Evolutionary conservation across 371 early-diverging fungal species (phyloP), one percentile per base, ranked within the genome.

Genomic region (Basidiobolus heterosporus): DNA sequence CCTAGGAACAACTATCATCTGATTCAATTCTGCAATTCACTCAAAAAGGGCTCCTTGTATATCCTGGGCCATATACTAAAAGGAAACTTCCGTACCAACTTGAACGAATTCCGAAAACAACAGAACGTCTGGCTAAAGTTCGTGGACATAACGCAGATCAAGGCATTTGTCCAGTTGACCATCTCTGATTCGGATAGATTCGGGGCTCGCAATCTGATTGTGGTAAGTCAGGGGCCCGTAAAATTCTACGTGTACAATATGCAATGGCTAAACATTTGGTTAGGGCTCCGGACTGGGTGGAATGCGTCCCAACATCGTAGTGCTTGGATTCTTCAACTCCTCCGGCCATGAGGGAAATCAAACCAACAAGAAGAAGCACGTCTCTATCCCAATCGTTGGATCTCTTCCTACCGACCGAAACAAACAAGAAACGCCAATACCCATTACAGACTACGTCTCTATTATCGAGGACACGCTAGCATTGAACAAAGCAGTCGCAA

Each of bases 41-140:
- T 77, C 44, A 78, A 78, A 50, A 78, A 78, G 53, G 78, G 79
- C 21, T 70, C 71, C 0, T 62, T 78, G 19, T 78, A 69, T 44
- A 63, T 78, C 9, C 44, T 78, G 1, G 79, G 74, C 0, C 74
- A 77, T 30, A 63, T 71, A 3, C 61, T 77, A 36, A 57, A 60
- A 44, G 75, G 70, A 18, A 61, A 64, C 22, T 62, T 75, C 36
- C 50, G 59, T 19, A 59, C 56, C 18, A 50, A 59, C 20, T 42
- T 77, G 41, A 49, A 51, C 1, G 72, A 70, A 53, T 53, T 64
- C 16, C 43, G 59, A 1, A 50, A 56, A 15, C 69, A 68, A 41
- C 64, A 67, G 50, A 41, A 50, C 3, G 60, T 56, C 21, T 77
- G 74, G 76, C 58, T 70, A 53, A 55, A 60, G 44, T 61, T 66